Evolutionary conservation across 2,329 filamentous ascomycete genomes (phyloP).

Genomic region (Geosmithia morbida): DNA sequence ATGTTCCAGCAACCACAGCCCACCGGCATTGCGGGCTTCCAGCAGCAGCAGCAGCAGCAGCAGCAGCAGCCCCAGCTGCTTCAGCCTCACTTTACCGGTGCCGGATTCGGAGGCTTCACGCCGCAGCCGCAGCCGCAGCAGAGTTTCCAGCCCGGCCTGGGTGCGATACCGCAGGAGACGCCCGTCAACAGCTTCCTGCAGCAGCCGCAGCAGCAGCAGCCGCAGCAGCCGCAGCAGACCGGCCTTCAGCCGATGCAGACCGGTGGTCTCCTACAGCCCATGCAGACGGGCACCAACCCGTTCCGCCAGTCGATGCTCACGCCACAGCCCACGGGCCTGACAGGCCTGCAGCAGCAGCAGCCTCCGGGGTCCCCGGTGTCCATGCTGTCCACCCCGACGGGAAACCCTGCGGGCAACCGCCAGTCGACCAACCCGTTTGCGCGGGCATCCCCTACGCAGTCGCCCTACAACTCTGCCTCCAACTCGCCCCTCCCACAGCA

Average conservation of each 20-base stretch:
- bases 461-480: slow-evolving; percentile 17
- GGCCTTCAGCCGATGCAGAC: slow-evolving; percentile 20
- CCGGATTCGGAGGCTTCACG: slow-evolving; percentile 73
- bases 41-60: slow-evolving; percentile 1
- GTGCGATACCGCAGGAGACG: slow-evolving; percentile 43
- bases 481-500: slow-evolving; percentile 30
- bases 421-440: slow-evolving; percentile 84
- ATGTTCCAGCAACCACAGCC: slow-evolving; percentile 17
- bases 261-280: slow-evolving; percentile 16
- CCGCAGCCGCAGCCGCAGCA: slow-evolving; percentile 46
- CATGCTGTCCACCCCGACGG: slow-evolving; percentile 20
- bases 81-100: slow-evolving; percentile 41
- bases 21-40: slow-evolving; percentile 4
- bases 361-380: slow-evolving; percentile 8
- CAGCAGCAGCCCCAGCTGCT: slow-evolving; percentile 5
- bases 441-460: slow-evolving; percentile 35
- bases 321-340: slow-evolving; percentile 36
- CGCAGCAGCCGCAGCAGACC: slow-evolving; percentile 1
- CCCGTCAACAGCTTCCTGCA: slow-evolving; percentile 31
- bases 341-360: slow-evolving; percentile 12
- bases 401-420: slow-evolving; percentile 29
- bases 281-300: slow-evolving; percentile 50
- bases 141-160: slow-evolving; percentile 37
- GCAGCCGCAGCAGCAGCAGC: neutral
- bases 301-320: slow-evolving; percentile 85